Conservation (phyloP, 164 flowering plant genomes). For the Akebia trifoliata region DNA sequence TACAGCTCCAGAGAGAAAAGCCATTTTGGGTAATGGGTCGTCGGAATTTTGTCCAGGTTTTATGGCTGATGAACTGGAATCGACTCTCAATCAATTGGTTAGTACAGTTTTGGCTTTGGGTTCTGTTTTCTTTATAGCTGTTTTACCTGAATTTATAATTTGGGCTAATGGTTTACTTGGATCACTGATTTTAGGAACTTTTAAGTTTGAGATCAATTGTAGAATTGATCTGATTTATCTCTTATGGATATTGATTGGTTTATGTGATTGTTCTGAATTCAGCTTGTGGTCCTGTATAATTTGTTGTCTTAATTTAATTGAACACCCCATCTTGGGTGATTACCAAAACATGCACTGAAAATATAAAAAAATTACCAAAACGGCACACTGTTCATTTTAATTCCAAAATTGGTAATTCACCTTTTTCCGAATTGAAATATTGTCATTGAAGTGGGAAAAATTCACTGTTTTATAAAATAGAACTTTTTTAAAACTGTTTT, state of each 20-base stretch:
- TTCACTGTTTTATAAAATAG: no score
- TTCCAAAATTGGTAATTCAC: no score
- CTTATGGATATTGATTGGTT: not conserved
- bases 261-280: not conserved
- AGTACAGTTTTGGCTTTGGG: constrained; percentile 13
- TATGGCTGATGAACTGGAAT: constrained; percentile 28
- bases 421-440: no score
- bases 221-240: not conserved
- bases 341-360: no score
- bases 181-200: not conserved
- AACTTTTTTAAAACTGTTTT: no score
- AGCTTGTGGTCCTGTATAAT: no score
- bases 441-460: no score
- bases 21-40: constrained; percentile 27
- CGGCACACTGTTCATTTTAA: no score
- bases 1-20: constrained; percentile 32
- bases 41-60: constrained; percentile 9
- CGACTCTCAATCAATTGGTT: constrained; percentile 62
- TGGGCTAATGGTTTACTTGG: constrained; percentile 2
- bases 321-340: no score
- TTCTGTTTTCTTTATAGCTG: not conserved
- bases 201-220: not conserved
- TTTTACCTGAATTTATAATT: not conserved
- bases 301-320: no score
- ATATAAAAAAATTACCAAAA: no score